Evolutionary conservation across 2,329 filamentous ascomycete species (phyloP), one percentile per base, ranked within the genome.

Genomic region (Falciphora oryzae): DNA sequence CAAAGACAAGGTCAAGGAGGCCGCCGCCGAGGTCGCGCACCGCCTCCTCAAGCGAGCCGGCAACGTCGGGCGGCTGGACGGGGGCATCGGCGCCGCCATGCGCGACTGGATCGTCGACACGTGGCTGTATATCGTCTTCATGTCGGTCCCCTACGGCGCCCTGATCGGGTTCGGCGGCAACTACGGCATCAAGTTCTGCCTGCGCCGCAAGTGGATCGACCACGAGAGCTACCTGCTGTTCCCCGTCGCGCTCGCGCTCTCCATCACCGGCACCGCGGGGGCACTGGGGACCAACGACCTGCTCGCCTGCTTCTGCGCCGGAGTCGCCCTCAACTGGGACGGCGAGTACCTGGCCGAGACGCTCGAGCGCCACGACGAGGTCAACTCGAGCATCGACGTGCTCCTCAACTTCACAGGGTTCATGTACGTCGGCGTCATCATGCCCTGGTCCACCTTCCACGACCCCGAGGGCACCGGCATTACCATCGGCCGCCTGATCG

Each of bases 351-450:
- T 93, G 0, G 79, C 94, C 1, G 91, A 96, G 75, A 97, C 93
- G 0, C 80, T 89, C 70, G 93, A 78, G 11, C 80, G 84, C 11
- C 84, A 97, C 69, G 93, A 97, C 72, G 93, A 91, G 2, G 83
- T 97, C n/a, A 93, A 97, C 73, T 93, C 93, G 0, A 97, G 93
- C 0, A 90, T 97, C 61, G 93, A 97, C 74, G 96, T 97, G 92
- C 82, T 97, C 2, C 87, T 97, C 65, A 97, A 97, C 73, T 86
- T 96, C 4, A 82, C 88, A n/a, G 84, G 97, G 57, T 97, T 97
- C 74, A 86, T 96, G 76, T 97, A 92, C 93, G 94, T 91, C 70
- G 93, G 93, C 5, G 91, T 92, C 0, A 85, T 93, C 14, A 91
- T 89, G 65, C 93, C 93, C 0, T 97, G 93, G 93, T 74, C 79